Evolutionary conservation across 202 grass and related monocot species (phyloP), one percentile per base, ranked within the genome.

Genomic region (Musa balbisiana): DNA sequence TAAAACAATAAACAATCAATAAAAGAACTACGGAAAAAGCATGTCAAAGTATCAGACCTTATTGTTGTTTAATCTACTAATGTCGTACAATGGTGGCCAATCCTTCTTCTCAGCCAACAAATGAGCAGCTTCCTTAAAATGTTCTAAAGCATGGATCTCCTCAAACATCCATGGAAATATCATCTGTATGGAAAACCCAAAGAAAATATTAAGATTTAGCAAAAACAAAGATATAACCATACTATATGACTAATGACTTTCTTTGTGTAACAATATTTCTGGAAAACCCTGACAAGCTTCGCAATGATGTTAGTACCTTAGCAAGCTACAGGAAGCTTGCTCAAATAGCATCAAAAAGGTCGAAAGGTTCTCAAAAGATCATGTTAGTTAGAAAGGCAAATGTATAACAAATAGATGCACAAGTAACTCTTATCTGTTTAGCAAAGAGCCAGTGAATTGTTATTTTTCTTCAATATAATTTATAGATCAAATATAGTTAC

Each of bases 101-200:
- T 91, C 88, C 29, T 89, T 79, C 55, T 89, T 91, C 29, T 91
- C 79, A 66, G 84, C 85, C 86, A 97, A 76, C 75, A 93, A 83
- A 82, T 93, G 73, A 62, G 94, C 94, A 76, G 81, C 79, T 69
- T 97, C 94, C 62, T 91, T 97, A 20, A 97, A 82, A 8, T 66
- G 74, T 76, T 63, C 72, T 51, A 97, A 73, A 62, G 90, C 84
- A 83, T 79, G 69, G 78, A 97, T 89, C 67, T 97, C 84, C 13
- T 97, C 90, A 85, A 97, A 93, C 78, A 97, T 85, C 80, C 83
- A 93, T 10, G 94, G 86, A 88, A 93, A n/a, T n/a, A n/a, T n/a
- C n/a, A n/a, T n/a, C n/a, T n/a, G n/a, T n/a, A 69, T 64, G 81
- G 49, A 15, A 60, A 81, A 75, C 55, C 3, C 53, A 77, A 78